These are phyloP conservation scores for Ophiognomonia clavigignenti-juglandacearum DNA, from an alignment of 2,329 filamentous ascomycete species.

Conservation along the genomic window DNA sequence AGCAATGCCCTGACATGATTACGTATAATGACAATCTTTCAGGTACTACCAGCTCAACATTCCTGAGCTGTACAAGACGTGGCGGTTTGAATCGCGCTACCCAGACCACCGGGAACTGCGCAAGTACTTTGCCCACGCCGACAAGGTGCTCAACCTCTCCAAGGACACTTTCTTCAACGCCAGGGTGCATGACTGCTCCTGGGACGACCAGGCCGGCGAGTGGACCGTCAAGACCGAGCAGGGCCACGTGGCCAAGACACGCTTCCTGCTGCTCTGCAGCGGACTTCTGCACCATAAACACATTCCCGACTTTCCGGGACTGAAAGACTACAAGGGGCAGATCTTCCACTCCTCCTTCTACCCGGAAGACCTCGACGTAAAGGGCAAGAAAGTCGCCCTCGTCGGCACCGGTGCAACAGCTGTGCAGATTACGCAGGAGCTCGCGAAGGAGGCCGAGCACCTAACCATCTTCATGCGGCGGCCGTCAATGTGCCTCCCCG, in stretches of 20 bases:
- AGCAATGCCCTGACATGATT: too few relatives aligned
- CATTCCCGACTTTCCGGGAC: slow-evolving; percentile 29
- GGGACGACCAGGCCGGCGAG: slow-evolving; percentile 26
- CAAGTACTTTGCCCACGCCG: slow-evolving; percentile 42
- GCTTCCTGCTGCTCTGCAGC: slow-evolving; percentile 39
- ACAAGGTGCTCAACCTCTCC: slow-evolving; percentile 35
- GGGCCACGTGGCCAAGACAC: slow-evolving; percentile 32
- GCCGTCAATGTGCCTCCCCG: slow-evolving; percentile 54
- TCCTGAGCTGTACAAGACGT: slow-evolving; percentile 36
- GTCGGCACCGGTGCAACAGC: slow-evolving; percentile 19
- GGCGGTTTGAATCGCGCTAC: slow-evolving; percentile 37
- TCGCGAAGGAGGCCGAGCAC: slow-evolving; percentile 29
- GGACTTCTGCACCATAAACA: slow-evolving; percentile 41
- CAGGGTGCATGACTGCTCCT: slow-evolving; percentile 35
- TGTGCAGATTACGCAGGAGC: slow-evolving; percentile 18
- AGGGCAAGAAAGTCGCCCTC: slow-evolving; percentile 18
- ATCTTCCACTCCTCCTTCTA: slow-evolving; percentile 16
- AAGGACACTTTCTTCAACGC: slow-evolving; percentile 40
- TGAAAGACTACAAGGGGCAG: slow-evolving; percentile 12
- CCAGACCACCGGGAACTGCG: slow-evolving; percentile 35
- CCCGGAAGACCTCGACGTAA: slow-evolving; percentile 10
- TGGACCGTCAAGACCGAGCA: slow-evolving; percentile 41
- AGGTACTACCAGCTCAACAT: slow-evolving; percentile 26
- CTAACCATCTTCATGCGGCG: slow-evolving; percentile 51
- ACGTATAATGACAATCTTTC: too few relatives aligned